Conservation (phyloP, 2,329 filamentous ascomycete species). For the Trichoderma hamatum region DNA sequence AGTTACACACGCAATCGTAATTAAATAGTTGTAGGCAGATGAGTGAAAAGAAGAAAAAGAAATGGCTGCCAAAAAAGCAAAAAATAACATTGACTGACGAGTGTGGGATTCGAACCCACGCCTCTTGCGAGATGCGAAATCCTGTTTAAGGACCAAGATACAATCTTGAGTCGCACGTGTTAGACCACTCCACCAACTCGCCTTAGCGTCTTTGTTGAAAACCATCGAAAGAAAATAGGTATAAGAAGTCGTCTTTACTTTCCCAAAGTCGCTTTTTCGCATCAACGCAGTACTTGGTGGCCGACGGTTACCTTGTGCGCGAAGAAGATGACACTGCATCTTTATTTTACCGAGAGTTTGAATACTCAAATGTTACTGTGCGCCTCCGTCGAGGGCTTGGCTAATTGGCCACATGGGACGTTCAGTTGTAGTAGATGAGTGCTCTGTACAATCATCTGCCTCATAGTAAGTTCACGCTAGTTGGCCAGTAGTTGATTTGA, state of each 20-base stretch:
- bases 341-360: too few relatives aligned
- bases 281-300: not conserved
- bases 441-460: not conserved
- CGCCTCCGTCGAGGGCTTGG: not conserved
- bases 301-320: not conserved
- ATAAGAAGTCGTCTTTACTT: not conserved
- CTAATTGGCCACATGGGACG: not conserved
- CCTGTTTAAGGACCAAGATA: slow-evolving; percentile 25
- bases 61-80: not conserved
- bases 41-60: not conserved
- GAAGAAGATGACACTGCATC: not conserved
- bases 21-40: not conserved
- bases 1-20: not conserved
- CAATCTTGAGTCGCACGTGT: slow-evolving; percentile 27
- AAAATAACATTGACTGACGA: slow-evolving; percentile 21
- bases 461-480: not conserved
- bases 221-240: not conserved
- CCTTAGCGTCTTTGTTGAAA: slow-evolving; percentile 22
- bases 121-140: slow-evolving; percentile 27
- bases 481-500: not conserved
- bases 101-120: slow-evolving; percentile 27
- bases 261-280: not conserved
- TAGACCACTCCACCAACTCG: slow-evolving; percentile 27
- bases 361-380: too few relatives aligned
- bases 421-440: not conserved